These are phyloP conservation scores for Lactarius deliciosus DNA, from an alignment of 768 basidiomycete genomes.

Conservation along the genomic window DNA sequence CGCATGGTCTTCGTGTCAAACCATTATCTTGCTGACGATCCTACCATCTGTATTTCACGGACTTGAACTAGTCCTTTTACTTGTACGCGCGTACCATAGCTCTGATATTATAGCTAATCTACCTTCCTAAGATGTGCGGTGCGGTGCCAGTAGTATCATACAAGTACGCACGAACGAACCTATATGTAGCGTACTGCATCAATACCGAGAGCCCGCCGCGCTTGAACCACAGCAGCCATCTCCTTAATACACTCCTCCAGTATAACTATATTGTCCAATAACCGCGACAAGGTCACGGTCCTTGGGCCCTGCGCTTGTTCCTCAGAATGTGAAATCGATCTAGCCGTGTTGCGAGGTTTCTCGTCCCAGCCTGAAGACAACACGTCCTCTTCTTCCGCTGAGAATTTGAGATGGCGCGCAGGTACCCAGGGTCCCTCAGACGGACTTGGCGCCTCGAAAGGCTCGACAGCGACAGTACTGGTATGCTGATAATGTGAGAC, in stretches of 20 bases:
- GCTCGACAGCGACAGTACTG: conserved; percentile 64
- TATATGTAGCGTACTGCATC: conserved; percentile 77
- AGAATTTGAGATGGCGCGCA: conserved; percentile 50
- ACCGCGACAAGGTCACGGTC: conserved; percentile 71
- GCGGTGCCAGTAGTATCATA: conserved; percentile 3
- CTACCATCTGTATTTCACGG: conserved; percentile 5
- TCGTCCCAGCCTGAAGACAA: conserved; percentile 55
- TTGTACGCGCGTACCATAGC: conserved; percentile 17
- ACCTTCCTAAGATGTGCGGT: background rate
- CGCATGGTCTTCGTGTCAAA: background rate
- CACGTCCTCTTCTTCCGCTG: conserved; percentile 67
- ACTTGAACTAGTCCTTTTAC: conserved; percentile 3
- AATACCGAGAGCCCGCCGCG: conserved; percentile 78
- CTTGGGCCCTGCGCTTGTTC: conserved; percentile 36
- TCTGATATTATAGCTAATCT: conserved; percentile 13
- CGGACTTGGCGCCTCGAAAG: conserved; percentile 62
- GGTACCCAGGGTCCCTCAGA: conserved; percentile 65
- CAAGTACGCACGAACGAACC: background rate
- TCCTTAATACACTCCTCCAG: conserved; percentile 96
- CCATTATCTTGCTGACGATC: background rate
- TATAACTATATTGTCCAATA: conserved; percentile 93
- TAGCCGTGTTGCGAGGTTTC: conserved; percentile 27
- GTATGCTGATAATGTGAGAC: conserved; percentile 83
- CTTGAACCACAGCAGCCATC: conserved; percentile 80
- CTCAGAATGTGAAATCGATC: conserved; percentile 34